Conservation (phyloP, 2,329 filamentous ascomycete genomes). For the Colletotrichum camelliae region DNA sequence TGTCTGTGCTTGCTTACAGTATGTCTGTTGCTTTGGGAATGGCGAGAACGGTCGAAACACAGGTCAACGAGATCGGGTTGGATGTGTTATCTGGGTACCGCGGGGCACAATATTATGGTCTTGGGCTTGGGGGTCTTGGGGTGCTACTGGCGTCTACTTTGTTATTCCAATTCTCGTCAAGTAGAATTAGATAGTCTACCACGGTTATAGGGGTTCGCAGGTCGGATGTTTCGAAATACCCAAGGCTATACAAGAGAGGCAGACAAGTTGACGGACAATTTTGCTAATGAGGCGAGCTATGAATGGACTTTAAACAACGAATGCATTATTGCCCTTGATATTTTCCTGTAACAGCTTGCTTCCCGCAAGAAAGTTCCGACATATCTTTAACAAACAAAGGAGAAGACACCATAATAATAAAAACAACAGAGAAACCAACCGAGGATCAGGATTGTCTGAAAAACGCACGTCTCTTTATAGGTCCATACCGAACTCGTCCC, state of each 20-base stretch:
- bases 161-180: neutral
- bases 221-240: neutral
- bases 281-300: neutral
- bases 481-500: neutral
- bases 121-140: slow-evolving; percentile 40
- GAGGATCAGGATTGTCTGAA: neutral
- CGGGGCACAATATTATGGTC: slow-evolving; percentile 44
- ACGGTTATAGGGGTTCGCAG: neutral
- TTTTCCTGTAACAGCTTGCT: neutral
- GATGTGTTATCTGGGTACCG: slow-evolving; percentile 37
- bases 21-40: slow-evolving; percentile 70
- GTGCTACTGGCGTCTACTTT: neutral
- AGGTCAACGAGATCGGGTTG: slow-evolving; percentile 29
- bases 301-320: neutral
- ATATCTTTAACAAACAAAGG: neutral
- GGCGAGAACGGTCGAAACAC: slow-evolving; percentile 64
- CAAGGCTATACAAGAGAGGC: neutral
- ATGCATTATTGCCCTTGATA: neutral
- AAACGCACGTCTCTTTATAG: neutral
- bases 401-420: neutral
- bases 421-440: neutral
- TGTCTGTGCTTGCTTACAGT: slow-evolving; percentile 70
- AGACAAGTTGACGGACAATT: neutral
- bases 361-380: neutral
- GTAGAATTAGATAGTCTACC: neutral